Evolutionary conservation across 768 basidiomycete genomes (phyloP).

Genomic region (Serendipita sp.): DNA sequence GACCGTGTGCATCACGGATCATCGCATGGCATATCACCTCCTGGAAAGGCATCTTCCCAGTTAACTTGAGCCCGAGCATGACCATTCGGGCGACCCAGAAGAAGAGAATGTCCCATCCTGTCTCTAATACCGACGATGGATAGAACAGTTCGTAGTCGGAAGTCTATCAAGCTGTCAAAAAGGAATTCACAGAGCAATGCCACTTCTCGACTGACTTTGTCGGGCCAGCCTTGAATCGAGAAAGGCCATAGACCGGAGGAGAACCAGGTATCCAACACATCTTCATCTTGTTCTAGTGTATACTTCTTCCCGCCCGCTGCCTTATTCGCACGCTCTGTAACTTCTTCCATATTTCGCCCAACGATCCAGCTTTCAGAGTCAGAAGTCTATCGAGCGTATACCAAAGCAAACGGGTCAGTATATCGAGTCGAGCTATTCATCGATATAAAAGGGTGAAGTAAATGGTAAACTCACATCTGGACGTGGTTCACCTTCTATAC

Average conservation of each 20-base stretch:
- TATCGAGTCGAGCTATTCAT: background rate
- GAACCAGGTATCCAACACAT: constrained; percentile 99
- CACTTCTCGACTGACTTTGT: constrained; percentile 36
- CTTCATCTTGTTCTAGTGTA: constrained; percentile 79
- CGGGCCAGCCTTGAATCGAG: constrained; percentile 94
- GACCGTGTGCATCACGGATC: constrained; percentile 95
- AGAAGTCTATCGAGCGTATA: constrained; percentile 24
- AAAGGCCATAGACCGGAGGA: constrained; percentile 96
- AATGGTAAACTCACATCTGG: constrained; percentile 36
- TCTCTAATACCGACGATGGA: constrained; percentile 82
- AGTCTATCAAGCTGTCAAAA: constrained; percentile 33
- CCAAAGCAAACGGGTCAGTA: too few species aligned
- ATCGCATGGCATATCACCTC: constrained; percentile 97
- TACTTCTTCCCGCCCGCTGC: constrained; percentile 54
- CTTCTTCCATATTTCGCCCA: constrained; percentile 63
- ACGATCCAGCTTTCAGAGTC: constrained; percentile 85
- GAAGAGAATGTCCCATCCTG: constrained; percentile 99
- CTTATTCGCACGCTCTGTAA: constrained; percentile 51
- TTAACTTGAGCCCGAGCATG: constrained; percentile 75
- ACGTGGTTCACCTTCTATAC: constrained; percentile 50
- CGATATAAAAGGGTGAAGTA: background rate
- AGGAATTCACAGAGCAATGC: background rate
- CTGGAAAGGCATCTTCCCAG: constrained; percentile 80
- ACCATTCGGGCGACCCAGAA: constrained; percentile 99
- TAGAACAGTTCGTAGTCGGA: constrained; percentile 67